Evolutionary conservation across 2,329 filamentous ascomycete species (phyloP), one percentile per base, ranked within the genome.

Genomic region (Saccharata proteae): DNA sequence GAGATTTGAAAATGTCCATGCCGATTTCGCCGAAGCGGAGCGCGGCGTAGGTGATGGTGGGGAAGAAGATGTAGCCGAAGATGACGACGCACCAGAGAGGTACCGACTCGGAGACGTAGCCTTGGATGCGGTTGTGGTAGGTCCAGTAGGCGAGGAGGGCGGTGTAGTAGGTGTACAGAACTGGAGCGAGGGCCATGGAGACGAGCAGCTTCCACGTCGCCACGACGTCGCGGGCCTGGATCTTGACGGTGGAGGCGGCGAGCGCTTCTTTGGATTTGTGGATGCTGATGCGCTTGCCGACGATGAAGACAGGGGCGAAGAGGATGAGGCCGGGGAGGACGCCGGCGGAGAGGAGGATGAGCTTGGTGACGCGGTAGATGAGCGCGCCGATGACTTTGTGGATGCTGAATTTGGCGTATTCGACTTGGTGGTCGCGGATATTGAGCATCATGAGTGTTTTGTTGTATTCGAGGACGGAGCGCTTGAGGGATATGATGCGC

Each of bases 1-100:
- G 69, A 0, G 88, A 96, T 59, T 96, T 98, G 61, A 90, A 65
- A 34, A 98, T 94, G 51, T 98, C 90, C 85, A 98, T 94, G 31
- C 88, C 90, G n/a, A 93, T 79, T 59, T 98, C 90, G 27, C 90
- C 90, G 43, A 96, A 93, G 8, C 90, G 79, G 31, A 98, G 74
- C 5, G 90, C 84, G 4, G 85, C 86, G 54, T 93, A 94, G 0
- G 86, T 94, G 45, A 94, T 80, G 15, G 76, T 71, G 5, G 86
- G 80, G 64, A 93, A 93, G 42, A 92, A 62, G 28, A 83, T 66
- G 61, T 82, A 77, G 29, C 85, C 80, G 22, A 74, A 71, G 7
- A 83, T 52, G 40, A 86, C 75, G 8, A 92, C 71, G 14, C 74
- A 52, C 74, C 79, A 93, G 35, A 86, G 69, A 1, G 86, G 82